A percentile compares a stretch with the other conserved stretches of the same genome.
These are phyloP conservation scores for Papiliotrema fonsecae DNA, from an alignment of 1,284 basidiomycete genomes.

Conservation along the genomic window DNA sequence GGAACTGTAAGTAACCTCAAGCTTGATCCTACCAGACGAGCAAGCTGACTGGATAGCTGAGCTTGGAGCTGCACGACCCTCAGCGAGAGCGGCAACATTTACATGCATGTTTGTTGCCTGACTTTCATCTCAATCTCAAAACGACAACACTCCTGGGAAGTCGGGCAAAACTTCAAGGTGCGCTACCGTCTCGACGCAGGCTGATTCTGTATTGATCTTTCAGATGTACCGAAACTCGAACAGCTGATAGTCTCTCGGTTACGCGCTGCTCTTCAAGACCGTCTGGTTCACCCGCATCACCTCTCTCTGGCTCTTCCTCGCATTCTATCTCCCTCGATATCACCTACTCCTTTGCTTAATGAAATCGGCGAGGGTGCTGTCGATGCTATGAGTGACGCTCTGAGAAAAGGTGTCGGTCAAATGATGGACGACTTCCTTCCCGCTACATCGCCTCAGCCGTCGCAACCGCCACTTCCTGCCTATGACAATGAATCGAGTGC, in stretches of 20 bases:
- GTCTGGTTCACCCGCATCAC: conserved; percentile 52
- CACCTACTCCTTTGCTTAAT: conserved; percentile 22
- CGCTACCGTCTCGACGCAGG: neutral
- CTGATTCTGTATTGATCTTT: neutral
- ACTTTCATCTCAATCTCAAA: conserved; percentile 54
- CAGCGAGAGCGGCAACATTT: conserved; percentile 44
- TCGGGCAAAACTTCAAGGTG: conserved; percentile 54
- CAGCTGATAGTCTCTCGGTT: conserved; percentile 54
- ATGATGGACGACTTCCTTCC: conserved; percentile 24
- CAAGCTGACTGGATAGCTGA: conserved; percentile 24
- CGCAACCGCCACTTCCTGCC: too few species aligned
- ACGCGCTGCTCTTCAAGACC: conserved; percentile 51
- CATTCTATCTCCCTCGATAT: conserved; percentile 32
- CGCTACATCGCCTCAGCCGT: neutral
- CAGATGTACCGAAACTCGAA: conserved; percentile 58
- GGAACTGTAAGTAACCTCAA: conserved; percentile 48
- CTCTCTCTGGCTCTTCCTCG: conserved; percentile 49
- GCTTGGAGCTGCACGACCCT: conserved; percentile 39
- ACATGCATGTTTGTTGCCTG: conserved; percentile 54
- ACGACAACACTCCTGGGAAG: conserved; percentile 54
- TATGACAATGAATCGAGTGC: too few species aligned
- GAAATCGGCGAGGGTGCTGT: conserved; percentile 29
- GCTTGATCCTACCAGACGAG: neutral
- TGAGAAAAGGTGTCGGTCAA: conserved; percentile 16
- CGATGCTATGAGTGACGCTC: conserved; percentile 24